These are phyloP conservation scores for Pseudonitzschia delicatissima DNA, from an alignment of 108 stramenopile species.

Conservation along the genomic window DNA sequence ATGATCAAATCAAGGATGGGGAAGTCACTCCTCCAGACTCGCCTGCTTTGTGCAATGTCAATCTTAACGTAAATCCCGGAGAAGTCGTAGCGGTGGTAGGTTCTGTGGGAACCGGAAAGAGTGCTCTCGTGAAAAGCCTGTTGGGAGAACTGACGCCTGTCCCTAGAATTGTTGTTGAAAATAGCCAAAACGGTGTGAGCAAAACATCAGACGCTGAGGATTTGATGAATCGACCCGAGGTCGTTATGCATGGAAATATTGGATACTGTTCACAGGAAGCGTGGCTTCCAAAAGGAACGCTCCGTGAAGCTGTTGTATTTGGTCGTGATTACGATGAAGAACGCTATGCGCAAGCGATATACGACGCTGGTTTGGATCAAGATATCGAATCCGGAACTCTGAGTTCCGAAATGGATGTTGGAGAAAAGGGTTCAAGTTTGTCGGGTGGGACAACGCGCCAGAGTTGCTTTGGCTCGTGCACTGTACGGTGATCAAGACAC, in stretches of 20 bases:
- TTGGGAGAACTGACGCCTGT: slow-evolving; percentile 83
- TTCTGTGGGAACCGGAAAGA: slow-evolving; percentile 86
- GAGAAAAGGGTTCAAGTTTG: slow-evolving; percentile 73
- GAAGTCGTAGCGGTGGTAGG: slow-evolving; percentile 87
- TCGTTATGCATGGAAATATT: slow-evolving; percentile 48
- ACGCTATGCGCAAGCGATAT: slow-evolving; percentile 54
- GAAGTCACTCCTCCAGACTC: slow-evolving; percentile 22
- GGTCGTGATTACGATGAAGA: slow-evolving; percentile 75
- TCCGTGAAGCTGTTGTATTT: slow-evolving; percentile 79
- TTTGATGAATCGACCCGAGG: slow-evolving; percentile 40
- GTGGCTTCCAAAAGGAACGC: slow-evolving; percentile 79
- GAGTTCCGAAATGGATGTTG: slow-evolving; percentile 69
- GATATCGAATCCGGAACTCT: slow-evolving; percentile 55
- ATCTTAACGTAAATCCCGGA: slow-evolving; percentile 55
- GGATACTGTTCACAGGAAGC: slow-evolving; percentile 83
- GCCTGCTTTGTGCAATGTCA: slow-evolving; percentile 58
- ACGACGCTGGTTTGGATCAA: slow-evolving; percentile 71
- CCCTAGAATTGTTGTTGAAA: slow-evolving; percentile 45
- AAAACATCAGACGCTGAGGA: slow-evolving; percentile 12
- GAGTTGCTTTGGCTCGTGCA: slow-evolving; percentile 87
- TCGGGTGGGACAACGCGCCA: slow-evolving; percentile 91
- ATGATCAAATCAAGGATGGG: slow-evolving; percentile 28
- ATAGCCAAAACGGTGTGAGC: neutral
- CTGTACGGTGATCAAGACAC: slow-evolving; percentile 49
- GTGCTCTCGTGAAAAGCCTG: slow-evolving; percentile 72